Base-by-base conservation (phyloP, 148 eudicot genomes). In the Amaranthus palmeri region DNA sequence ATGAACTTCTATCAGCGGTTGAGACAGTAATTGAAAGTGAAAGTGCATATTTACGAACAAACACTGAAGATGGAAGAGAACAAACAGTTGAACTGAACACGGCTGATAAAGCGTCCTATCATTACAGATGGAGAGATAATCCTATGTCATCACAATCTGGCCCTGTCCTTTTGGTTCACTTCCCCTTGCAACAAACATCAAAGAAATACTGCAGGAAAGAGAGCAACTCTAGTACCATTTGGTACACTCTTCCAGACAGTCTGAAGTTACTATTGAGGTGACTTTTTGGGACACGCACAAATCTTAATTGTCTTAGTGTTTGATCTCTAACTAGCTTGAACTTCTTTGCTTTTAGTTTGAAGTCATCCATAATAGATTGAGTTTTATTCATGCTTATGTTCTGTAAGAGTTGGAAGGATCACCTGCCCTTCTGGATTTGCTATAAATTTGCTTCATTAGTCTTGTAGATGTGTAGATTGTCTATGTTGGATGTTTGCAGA, bases 151-250 rank as follows among this genome's bases (percentile, higher is more conserved):
- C 74, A 40, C 74, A 71, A 61, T 60, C 67, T 40, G 74, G 74
- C 55, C 74, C 74, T 71, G 74, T 71, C 44, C 74, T 71, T 60
- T 60, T 71, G 74, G 56, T 61, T 71, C 74, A 71, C 53, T 49
- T 60, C 11, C 74, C 74, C 67, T 71, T 71, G 45, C 74, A 45
- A 56, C 72, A 71, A 5, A 49, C 61, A 49, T 59, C 74, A 11
- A 49, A 41, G 53, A 41, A 48, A 36, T 61, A 50, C 49, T 71
- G 67, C 48, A 12, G 67, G 46, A 46, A 61, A 71, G 65, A 10
- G 45, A 71, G 47, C 58, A 52, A 59, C 55, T 40, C 44, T 46
- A 71, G 64, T 11, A n/a, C 47, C 65, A 49, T 71, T 13, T 40
- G n/a, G 64, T 48, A 49, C 12, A 53, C 17, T 61, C 58, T 60